phyloP scores from a whole-genome alignment of 2,329 filamentous ascomycete species.

The Tympanopsis confertula region DNA sequence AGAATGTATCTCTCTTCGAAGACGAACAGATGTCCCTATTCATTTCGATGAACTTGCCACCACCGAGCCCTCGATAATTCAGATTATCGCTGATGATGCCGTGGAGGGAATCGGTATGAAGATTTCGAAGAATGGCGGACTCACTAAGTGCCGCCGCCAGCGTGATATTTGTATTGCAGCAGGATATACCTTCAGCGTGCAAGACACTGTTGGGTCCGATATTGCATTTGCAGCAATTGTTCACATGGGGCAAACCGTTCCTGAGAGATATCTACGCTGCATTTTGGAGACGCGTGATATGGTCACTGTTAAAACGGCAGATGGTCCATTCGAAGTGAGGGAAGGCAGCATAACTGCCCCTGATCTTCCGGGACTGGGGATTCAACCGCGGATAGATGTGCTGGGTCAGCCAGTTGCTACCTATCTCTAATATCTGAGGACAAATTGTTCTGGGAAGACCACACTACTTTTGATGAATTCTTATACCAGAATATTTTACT shows the following conservation, averaged over 20 bases:
- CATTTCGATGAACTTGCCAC: constrained; percentile 1
- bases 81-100: constrained; percentile 8
- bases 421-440: too few species aligned
- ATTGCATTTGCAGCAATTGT: constrained; percentile 13
- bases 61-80: background rate
- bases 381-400: background rate
- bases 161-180: constrained; percentile 12
- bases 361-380: background rate
- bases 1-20: constrained; percentile 10
- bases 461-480: too few species aligned
- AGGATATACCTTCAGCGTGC: constrained; percentile 10
- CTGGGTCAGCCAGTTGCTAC: background rate
- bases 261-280: constrained; percentile 5
- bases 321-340: constrained; percentile 6
- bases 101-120: constrained; percentile 12
- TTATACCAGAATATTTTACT: too few species aligned
- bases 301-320: constrained; percentile 9
- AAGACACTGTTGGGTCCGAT: constrained; percentile 12
- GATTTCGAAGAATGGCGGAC: constrained; percentile 9
- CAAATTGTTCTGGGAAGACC: too few species aligned
- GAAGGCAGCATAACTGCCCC: constrained; percentile 4
- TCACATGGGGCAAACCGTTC: constrained; percentile 9
- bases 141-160: constrained; percentile 7
- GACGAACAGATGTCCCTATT: constrained; percentile 10
- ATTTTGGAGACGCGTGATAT: constrained; percentile 8